A percentile compares a stretch with the other conserved stretches of the same genome.
These are phyloP conservation scores for Dipodascus geniculatus DNA, from an alignment of 805 yeast genomes.

Conservation along the genomic window DNA sequence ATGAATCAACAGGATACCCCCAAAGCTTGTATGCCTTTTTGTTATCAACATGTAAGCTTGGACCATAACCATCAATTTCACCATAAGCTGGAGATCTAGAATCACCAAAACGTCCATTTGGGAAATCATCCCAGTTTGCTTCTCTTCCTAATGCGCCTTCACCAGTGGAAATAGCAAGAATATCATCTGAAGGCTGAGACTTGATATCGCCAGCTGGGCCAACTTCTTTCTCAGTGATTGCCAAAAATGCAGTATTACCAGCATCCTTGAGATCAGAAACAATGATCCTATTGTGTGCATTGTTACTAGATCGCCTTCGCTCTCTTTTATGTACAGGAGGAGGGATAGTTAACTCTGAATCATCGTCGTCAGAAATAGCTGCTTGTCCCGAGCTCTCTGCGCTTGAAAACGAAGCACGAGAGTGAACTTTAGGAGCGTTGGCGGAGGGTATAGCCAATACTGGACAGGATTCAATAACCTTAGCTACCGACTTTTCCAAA, in stretches of 20 bases:
- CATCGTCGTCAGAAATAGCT: slow-evolving; percentile 19
- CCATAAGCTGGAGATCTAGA: slow-evolving; percentile 95
- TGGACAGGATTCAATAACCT: slow-evolving; percentile 55
- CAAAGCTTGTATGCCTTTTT: slow-evolving; percentile 59
- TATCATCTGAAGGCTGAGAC: slow-evolving; percentile 22
- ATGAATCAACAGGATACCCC: slow-evolving; percentile 58
- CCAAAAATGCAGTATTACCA: slow-evolving; percentile 7
- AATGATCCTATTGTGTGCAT: slow-evolving; percentile 33
- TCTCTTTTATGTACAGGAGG: slow-evolving; percentile 7
- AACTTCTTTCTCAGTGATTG: slow-evolving; percentile 32
- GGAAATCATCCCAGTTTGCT: slow-evolving; percentile 96
- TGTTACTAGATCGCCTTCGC: slow-evolving; percentile 13
- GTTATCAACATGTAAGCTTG: slow-evolving; percentile 65
- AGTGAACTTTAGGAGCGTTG: slow-evolving; percentile 4
- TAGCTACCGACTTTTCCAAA: slow-evolving; percentile 84
- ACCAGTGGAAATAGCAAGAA: slow-evolving; percentile 72
- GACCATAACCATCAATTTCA: slow-evolving; percentile 96
- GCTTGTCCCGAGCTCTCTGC: slow-evolving; percentile 22
- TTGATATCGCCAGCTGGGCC: slow-evolving; percentile 7
- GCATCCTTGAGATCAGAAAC: slow-evolving; percentile 22
- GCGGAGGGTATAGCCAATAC: slow-evolving; percentile 29
- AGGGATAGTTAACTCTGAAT: slow-evolving; percentile 22
- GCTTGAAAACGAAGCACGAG: slow-evolving; percentile 26
- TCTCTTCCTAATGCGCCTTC: slow-evolving; percentile 76
- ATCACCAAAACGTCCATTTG: slow-evolving; percentile 93